Evolutionary conservation across 345 rosid genomes (phyloP), one percentile per base, ranked within the genome.

Genomic region (Clausena lansium): DNA sequence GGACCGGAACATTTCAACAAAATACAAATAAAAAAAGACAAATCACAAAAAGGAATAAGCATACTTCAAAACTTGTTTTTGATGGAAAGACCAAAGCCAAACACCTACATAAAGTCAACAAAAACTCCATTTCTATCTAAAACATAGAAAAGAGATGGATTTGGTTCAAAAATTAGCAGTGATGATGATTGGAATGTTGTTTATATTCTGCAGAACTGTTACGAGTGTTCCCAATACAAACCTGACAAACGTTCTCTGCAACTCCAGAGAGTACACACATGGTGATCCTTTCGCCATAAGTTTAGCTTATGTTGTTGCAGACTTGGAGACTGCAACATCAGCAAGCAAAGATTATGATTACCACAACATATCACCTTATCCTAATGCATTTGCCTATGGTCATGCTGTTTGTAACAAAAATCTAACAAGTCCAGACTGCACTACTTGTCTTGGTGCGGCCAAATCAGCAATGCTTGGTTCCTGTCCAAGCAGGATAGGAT

Each of bases 321-420:
- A 89, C 3, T 59, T 87, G 25, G 79, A 81, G 74, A 66, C 45
- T 2, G 67, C 2, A 19, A 85, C 87, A 39, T 81, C 92, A 0
- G 59, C 80, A 1, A 57, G 74, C 50, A 78, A 60, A 41, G 86
- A 70, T 19, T 80, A 80, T 68, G 83, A 86, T 74, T 87, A 73
- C 85, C 73, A 58, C 90, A 84, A 80, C 85, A 85, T 89, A 25
- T 88, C 90, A 45, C 91, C 92, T 7, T 86, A 87, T 78, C 92
- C 91, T 22, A 89, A 89, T 65, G 89, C 90, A 13, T 83, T 84
- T 62, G 92, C 91, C 59, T 91, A 85, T 27, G 92, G 92, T 2
- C 91, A 87, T 63, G 90, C 86, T 38, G 77, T 83, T 59, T 91
- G 94, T 67, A 79, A 67, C 67, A 41, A 24, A 45, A 91, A 86